Evolutionary conservation across 768 basidiomycete species (phyloP).

Genomic region (Tulasnella calospora): DNA sequence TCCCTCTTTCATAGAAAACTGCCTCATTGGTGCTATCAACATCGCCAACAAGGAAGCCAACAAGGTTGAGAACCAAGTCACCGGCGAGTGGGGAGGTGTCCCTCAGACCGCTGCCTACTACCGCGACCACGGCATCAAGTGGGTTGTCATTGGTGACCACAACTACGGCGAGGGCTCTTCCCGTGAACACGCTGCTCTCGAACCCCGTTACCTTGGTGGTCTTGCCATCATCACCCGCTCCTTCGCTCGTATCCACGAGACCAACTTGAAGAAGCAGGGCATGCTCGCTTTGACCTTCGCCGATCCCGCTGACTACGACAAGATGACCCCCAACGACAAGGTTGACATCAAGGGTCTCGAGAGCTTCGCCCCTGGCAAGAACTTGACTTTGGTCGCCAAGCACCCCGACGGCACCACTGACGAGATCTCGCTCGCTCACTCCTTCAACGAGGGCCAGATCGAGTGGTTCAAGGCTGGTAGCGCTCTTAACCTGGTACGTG

Average conservation of each 20-base stretch:
- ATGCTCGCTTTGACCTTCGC: conserved; percentile 95
- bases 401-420: conserved; percentile 76
- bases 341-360: conserved; percentile 87
- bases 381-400: conserved; percentile 75
- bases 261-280: conserved; percentile 99
- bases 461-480: conserved; percentile 99
- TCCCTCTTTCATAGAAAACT: conserved; percentile 70
- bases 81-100: conserved; percentile 79
- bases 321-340: conserved; percentile 78
- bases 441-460: conserved; percentile 96
- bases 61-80: conserved; percentile 86
- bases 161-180: conserved; percentile 99
- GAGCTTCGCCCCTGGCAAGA: conserved; percentile 84
- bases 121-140: conserved; percentile 83
- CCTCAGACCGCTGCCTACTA: conserved; percentile 83
- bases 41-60: conserved; percentile 93
- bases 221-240: conserved; percentile 93
- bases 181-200: conserved; percentile 95
- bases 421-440: conserved; percentile 76
- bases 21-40: conserved; percentile 96
- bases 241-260: conserved; percentile 97
- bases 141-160: conserved; percentile 95
- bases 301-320: conserved; percentile 91
- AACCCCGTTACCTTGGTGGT: conserved; percentile 92
- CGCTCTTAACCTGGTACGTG: conserved; percentile 72